Conservation (phyloP, 441 rosid genomes). For the Codiaeum variegatum region DNA sequence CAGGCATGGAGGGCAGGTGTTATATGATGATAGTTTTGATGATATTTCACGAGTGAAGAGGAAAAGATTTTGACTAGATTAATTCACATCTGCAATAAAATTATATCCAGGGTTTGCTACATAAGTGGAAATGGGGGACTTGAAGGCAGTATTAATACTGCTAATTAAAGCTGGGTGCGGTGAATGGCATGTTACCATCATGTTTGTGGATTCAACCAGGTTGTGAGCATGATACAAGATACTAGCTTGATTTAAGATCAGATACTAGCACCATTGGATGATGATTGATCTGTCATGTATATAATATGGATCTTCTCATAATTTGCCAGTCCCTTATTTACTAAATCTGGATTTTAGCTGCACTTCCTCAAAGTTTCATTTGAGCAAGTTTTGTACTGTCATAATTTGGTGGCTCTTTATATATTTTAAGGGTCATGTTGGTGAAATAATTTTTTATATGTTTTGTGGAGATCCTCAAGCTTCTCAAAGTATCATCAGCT, state of each 20-base stretch:
- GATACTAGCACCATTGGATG: constrained; percentile 20
- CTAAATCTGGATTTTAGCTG: constrained; percentile 22
- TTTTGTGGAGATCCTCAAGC: constrained; percentile 13
- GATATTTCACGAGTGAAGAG: constrained; percentile 45
- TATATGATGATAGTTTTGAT: constrained; percentile 52
- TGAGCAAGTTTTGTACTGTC: constrained; percentile 27
- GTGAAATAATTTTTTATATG: constrained; percentile 11
- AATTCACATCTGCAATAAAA: constrained; percentile 22
- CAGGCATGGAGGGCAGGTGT: constrained; percentile 43
- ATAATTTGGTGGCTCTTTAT: constrained; percentile 22
- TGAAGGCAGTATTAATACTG: constrained; percentile 5
- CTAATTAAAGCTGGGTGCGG: constrained; percentile 4
- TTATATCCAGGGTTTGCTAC: constrained; percentile 8
- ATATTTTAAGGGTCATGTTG: constrained; percentile 13
- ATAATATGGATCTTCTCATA: constrained; percentile 21
- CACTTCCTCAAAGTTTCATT: constrained; percentile 22
- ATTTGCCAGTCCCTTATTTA: constrained; percentile 17
- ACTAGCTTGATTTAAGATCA: constrained; percentile 17
- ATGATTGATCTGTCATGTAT: constrained; percentile 20
- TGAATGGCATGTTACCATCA: constrained; percentile 9
- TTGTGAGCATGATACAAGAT: neutral
- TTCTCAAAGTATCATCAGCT: constrained; percentile 7
- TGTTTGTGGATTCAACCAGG: constrained; percentile 10
- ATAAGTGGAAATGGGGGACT: neutral
- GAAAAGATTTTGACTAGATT: constrained; percentile 49